Base-by-base conservation (phyloP, 2,329 filamentous ascomycete genomes). In the Seiridium cupressi region DNA sequence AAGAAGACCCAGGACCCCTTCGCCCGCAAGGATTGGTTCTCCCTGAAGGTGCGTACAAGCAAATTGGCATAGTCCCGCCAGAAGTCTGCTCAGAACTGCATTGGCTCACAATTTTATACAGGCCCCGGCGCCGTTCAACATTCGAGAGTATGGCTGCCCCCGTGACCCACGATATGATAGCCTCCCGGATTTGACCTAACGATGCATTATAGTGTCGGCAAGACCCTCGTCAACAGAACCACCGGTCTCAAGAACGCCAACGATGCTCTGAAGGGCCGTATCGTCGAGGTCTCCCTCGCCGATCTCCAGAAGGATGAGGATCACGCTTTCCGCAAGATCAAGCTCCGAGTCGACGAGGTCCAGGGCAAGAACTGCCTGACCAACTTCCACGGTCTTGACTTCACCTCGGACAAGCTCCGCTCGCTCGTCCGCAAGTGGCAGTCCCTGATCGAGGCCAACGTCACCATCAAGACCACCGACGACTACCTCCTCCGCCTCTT, bases 301-400 rank as follows among this genome's bases (percentile, higher is more conserved):
- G 95, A 99, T 82, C 89, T 99, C 69, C 95, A 99, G 85, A 98
- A 97, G 85, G 95, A 99, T 79, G 95, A 99, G 87, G 95, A 98
- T 84, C 95, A 99, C 82, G 88, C 95, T 64, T 99, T 98, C 91
- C 94, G 95, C 84, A 99, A 99, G 88, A 87, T 99, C 79, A 97
- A 96, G 88, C 93, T 99, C 78, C 89, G 95, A 70, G 92, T 98
- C 74, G 95, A 99, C 77, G 95, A 99, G 84, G 89, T 99, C 67
- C 95, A 99, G 85, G 95, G 95, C 86, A 97, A 97, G 89, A 98
- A 97, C 90, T 98, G 95, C 86, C 84, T 99, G 81, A 98, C 95
- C 87, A 97, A 97, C 89, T 99, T 99, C 91, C 93, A 99, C 89
- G 95, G 95, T 73, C 89, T 99, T 79, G 95, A 99, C 85, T 98